phyloP scores from a whole-genome alignment of 129 eudicot genomes.

The Centaurea solstitialis region DNA sequence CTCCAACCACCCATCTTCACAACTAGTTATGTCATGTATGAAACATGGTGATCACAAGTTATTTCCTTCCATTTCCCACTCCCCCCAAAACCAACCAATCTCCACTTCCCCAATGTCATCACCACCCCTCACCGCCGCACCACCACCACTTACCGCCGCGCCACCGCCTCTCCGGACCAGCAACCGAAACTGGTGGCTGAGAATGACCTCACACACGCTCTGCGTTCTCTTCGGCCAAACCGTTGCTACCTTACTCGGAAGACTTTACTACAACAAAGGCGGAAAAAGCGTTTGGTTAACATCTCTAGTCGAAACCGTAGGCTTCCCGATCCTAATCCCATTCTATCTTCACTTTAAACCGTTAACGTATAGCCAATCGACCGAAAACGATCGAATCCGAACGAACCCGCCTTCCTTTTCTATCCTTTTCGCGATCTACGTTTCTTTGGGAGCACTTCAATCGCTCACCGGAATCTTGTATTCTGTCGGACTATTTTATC shows the following conservation, averaged over 20 bases:
- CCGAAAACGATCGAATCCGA: not conserved
- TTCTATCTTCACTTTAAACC: constrained; percentile 33
- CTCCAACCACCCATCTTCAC: constrained; percentile 29
- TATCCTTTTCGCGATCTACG: constrained; percentile 22
- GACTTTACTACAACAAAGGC: constrained; percentile 50
- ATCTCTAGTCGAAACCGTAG: constrained; percentile 30
- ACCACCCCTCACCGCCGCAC: constrained; percentile 8
- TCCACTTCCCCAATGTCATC: constrained; percentile 10
- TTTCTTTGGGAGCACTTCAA: constrained; percentile 23
- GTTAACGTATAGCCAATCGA: not conserved
- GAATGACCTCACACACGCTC: constrained; percentile 26
- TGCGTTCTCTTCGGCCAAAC: constrained; percentile 46
- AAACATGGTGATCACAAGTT: constrained; percentile 21
- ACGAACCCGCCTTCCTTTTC: constrained; percentile 14
- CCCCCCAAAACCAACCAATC: not conserved
- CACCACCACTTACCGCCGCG: not conserved
- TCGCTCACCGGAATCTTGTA: constrained; percentile 25
- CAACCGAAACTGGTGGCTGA: constrained; percentile 38
- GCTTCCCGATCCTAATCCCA: constrained; percentile 45
- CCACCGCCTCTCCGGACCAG: constrained; percentile 1
- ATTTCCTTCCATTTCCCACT: not conserved
- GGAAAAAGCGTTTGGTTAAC: constrained; percentile 45
- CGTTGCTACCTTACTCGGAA: constrained; percentile 34
- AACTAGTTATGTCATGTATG: constrained; percentile 38
- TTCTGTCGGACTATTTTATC: constrained; percentile 34